Percentiles rank a stretch among this genome's conserved stretches.
Evolutionary conservation across 306 rosid species (phyloP).

Genomic region (Medicago truncatula): MtrunA17r5.0-ANR NC_053045.1:39296501-39297000

Average conservation of each 20-base stretch:
- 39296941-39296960: background rate
- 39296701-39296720: constrained; percentile 78
- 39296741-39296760: constrained; percentile 59
- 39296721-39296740: constrained; percentile 88
- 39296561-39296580: background rate
- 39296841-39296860: constrained; percentile 90
- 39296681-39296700: constrained; percentile 88
- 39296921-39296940: constrained; percentile 96
- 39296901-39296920: constrained; percentile 80
- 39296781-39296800: background rate
- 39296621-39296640: constrained; percentile 75
- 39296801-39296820: constrained; percentile 5
- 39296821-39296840: constrained; percentile 22
- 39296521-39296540: background rate
- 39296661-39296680: constrained; percentile 84
- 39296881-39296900: constrained; percentile 96
- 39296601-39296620: constrained; percentile 78
- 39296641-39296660: constrained; percentile 80
- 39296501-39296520: constrained; percentile 72
- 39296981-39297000: too few relatives aligned
- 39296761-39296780: background rate
- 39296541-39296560: background rate
- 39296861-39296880: constrained; percentile 87
- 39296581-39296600: constrained; percentile 15
- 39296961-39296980: background rate